Evolutionary conservation across 2,329 filamentous ascomycete species (phyloP), one percentile per base, ranked within the genome.

Genomic region (Alternaria triticina): DNA sequence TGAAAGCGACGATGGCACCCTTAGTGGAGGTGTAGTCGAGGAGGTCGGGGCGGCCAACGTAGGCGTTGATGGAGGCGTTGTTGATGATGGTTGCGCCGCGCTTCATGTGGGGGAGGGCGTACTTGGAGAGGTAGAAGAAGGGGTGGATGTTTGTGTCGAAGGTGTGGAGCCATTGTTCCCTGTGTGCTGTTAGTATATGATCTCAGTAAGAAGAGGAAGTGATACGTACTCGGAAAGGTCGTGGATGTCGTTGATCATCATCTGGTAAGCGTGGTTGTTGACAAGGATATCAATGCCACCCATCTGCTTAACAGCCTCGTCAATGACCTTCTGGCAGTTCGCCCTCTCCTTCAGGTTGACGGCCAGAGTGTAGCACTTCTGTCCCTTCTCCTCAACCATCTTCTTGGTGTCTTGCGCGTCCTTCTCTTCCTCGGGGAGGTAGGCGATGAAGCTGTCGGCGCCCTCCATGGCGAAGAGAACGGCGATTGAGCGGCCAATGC

Each of bases 121-220:
- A 93, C 79, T 96, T 96, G 64, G 91, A 86, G 36, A 95, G 84
- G 82, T 89, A 95, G 84, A 94, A 96, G 83, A 89, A 90, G 4
- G 91, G 87, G 79, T 95, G 90, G 73, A 96, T 94, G 82, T 96
- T 96, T 51, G 89, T 92, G 79, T 93, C 85, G 81, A 96, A 95
- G 0, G 91, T 95, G 62, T 89, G 84, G 55, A 90, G 72, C 92
- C 91, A 96, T 82, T 96, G 92, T 6, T 93, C 90, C 74, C 88
- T 90, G 30, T 5, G 11, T 7, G 6, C 5, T 11, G 60, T 79
- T 52, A 74, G 69, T 27, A 36, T 5, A 4, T 1, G 3, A 15
- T 1, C 6, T 36, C 6, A 9, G 7, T 0, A 36, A 2, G 33
- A 36, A 2, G 4, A 7, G 12, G n/a, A 3, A 13, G 13, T 27